These are phyloP conservation scores for Boletales sp. DNA, from an alignment of 768 basidiomycete species.

Conservation along the genomic window DNA sequence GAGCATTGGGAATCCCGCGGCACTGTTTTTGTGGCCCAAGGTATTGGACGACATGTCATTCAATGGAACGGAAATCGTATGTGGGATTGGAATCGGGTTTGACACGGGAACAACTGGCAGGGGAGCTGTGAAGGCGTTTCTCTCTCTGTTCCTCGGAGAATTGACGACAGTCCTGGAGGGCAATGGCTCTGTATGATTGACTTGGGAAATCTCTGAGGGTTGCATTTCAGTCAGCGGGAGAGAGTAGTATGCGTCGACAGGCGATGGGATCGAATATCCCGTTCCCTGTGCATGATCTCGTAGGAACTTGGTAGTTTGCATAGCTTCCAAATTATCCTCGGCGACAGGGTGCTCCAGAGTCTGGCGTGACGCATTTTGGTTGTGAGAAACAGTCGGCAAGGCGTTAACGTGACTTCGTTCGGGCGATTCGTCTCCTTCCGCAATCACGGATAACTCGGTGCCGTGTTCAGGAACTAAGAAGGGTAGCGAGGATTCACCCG, in stretches of 20 bases:
- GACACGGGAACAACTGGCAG: constrained; percentile 15
- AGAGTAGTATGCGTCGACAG: constrained; percentile 36
- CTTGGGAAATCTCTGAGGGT: background rate
- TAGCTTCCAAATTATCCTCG: background rate
- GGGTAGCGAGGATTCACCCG: constrained; percentile 1
- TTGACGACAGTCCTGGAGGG: constrained; percentile 6
- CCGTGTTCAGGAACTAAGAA: constrained; percentile 23
- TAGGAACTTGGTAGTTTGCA: constrained; percentile 2
- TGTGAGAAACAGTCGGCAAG: background rate
- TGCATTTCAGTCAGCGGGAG: constrained; percentile 29
- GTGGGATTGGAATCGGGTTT: constrained; percentile 1
- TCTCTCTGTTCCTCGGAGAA: constrained; percentile 7
- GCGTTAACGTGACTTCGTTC: constrained; percentile 33
- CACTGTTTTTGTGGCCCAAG: constrained; percentile 37
- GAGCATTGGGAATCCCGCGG: constrained; percentile 54
- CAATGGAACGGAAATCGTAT: constrained; percentile 33
- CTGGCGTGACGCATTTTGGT: background rate
- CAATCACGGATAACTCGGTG: constrained; percentile 64
- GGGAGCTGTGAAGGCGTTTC: constrained; percentile 23
- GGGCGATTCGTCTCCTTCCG: constrained; percentile 62
- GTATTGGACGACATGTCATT: constrained; percentile 30
- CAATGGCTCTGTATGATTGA: constrained; percentile 18
- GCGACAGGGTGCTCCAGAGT: background rate
- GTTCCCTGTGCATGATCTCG: constrained; percentile 16
- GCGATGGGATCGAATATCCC: constrained; percentile 22